Conservation (phyloP, 2,329 filamentous ascomycete genomes). For the Cladobotryum protrusum region DNA sequence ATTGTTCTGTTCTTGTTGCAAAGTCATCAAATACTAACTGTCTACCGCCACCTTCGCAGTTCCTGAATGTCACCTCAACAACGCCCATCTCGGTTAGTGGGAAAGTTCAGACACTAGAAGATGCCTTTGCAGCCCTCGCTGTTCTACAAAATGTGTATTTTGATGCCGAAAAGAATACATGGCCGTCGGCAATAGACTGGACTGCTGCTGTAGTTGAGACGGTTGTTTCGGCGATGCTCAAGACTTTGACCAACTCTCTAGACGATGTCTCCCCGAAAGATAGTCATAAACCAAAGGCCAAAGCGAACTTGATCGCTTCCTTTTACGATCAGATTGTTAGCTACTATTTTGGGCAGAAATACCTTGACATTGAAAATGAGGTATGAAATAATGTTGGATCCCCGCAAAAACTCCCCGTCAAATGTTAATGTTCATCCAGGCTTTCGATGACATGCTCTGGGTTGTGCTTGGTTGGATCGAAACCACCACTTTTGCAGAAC, state of each 20-base stretch:
- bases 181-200: conserved; percentile 88
- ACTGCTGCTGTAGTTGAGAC: conserved; percentile 81
- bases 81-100: not conserved
- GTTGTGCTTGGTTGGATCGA: conserved; percentile 90
- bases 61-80: not conserved
- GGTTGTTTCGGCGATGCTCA: conserved; percentile 66
- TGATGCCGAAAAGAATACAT: conserved; percentile 68
- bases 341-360: conserved; percentile 84
- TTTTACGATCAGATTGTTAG: conserved; percentile 72
- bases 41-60: not conserved
- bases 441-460: conserved; percentile 94
- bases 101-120: conserved; percentile 30
- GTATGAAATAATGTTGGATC: conserved; percentile 20
- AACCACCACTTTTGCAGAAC: conserved; percentile 65
- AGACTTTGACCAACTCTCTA: conserved; percentile 60
- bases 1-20: not conserved
- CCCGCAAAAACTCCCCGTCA: not conserved
- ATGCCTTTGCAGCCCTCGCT: conserved; percentile 58
- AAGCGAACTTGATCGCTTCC: conserved; percentile 73
- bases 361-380: conserved; percentile 62
- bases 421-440: conserved; percentile 37
- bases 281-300: conserved; percentile 38
- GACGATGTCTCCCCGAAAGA: conserved; percentile 29
- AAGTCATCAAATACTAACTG: not conserved
- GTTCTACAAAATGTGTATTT: conserved; percentile 78